Evolutionary conservation across 805 yeast genomes (phyloP), one percentile per base, ranked within the genome.

Genomic region (Saccharomycopsis sp.): DNA sequence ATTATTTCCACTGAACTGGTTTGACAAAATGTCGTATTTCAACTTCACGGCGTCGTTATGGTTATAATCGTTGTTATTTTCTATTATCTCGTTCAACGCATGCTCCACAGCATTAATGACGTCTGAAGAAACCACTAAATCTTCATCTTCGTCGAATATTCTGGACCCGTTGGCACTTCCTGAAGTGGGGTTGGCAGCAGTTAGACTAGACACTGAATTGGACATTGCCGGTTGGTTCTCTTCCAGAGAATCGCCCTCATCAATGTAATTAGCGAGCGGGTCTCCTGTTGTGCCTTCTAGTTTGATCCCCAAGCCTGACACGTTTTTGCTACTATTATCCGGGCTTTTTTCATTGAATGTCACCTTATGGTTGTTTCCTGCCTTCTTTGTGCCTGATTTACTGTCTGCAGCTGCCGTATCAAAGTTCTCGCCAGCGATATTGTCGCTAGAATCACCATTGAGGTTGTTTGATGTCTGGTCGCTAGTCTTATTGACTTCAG

Each of bases 21-120:
- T 52, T 9, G 54, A 24, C 24, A 58, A 46, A 18, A 58, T 58
- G 41, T 58, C 61, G 12, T 44, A 24, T 12, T 58, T 58, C 53
- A 58, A 52, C 20, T 55, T 58, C 2, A 46, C 24, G 15, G 60
- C 62, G 37, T 53, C 60, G 50, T 34, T 34, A 40, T 29, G 50
- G 46, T 57, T 57, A 20, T 54, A 59, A 24, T 60, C 60, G 24
- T 60, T 58, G 34, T 48, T 54, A 41, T 70, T 66, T 24, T 64
- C 70, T 78, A 80, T 79, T 37, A 85, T 84, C 61, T 83, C 81
- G 24, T 78, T 79, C 57, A 86, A 76, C 2, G 88, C 90, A 66
- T 80, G 83, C 65, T 84, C 88, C 18, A 85, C 87, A 0, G 89
- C 89, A 55, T 75, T 73, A 3, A 83, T 68, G 0, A 80, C 84